These are phyloP conservation scores for Backusella morwellensis DNA, from an alignment of 192 early-diverging fungal genomes.

Conservation along the genomic window DNA sequence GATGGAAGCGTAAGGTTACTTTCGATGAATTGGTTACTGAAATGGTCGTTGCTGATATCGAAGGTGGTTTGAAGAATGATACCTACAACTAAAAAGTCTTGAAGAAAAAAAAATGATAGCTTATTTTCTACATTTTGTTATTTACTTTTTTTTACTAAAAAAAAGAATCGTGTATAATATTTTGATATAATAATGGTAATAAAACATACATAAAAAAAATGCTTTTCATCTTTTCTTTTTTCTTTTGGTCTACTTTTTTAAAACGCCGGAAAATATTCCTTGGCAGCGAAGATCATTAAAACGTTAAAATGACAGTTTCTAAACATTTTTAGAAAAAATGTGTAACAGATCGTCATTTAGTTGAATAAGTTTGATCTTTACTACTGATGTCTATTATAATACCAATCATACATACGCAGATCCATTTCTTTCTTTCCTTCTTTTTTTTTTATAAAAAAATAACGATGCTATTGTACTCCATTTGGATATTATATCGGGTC, in stretches of 20 bases:
- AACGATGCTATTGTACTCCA: background rate
- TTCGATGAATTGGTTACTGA: conserved; percentile 69
- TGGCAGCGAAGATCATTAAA: background rate
- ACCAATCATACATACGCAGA: background rate
- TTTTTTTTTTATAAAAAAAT: background rate
- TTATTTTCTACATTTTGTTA: background rate
- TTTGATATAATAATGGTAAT: background rate
- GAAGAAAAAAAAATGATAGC: background rate
- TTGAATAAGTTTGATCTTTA: background rate
- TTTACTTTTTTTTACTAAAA: background rate
- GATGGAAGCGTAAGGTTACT: conserved; percentile 67
- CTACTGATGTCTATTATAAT: background rate
- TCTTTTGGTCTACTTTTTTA: background rate
- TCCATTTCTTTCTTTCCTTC: background rate
- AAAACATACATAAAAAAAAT: background rate
- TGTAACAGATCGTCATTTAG: background rate
- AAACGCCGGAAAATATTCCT: background rate
- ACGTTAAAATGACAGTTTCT: background rate
- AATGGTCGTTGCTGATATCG: conserved; percentile 64
- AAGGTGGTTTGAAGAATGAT: conserved; percentile 28
- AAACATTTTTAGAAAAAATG: background rate
- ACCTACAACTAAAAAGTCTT: background rate
- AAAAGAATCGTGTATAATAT: conserved; percentile 1
- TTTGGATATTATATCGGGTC: background rate
- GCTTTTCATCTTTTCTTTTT: background rate